A percentile compares a stretch with the other conserved stretches of the same genome.
phyloP scores from a whole-genome alignment of 371 early-diverging fungal genomes.

The Phascolomyces articulosus region DNA sequence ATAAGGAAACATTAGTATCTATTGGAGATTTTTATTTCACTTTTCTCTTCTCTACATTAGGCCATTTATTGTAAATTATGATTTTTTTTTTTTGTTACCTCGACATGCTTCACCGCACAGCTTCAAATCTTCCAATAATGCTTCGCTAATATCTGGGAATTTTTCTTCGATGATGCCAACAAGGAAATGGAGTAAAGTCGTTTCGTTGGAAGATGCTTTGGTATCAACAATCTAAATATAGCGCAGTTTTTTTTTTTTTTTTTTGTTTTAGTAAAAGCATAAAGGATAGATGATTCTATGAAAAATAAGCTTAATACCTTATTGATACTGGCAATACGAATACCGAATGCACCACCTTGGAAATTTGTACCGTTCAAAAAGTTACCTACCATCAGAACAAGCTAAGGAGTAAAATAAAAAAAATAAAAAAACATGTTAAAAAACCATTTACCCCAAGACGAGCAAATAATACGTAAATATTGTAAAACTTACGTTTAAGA shows the following conservation, averaged over 20 bases:
- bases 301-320: too few species aligned
- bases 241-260: too few species aligned
- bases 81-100: slow-evolving; percentile 49
- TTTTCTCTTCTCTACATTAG: too few species aligned
- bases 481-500: slow-evolving; percentile 51
- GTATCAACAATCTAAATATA: slow-evolving; percentile 77
- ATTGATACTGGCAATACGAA: slow-evolving; percentile 86
- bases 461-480: too few species aligned
- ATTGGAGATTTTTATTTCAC: too few species aligned
- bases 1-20: too few species aligned
- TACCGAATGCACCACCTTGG: slow-evolving; percentile 92
- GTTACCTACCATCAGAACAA: slow-evolving; percentile 89
- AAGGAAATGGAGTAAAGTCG: slow-evolving; percentile 82
- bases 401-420: slow-evolving; percentile 49
- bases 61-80: too few species aligned
- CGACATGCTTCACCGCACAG: slow-evolving; percentile 77
- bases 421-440: neutral
- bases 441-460: too few species aligned
- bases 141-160: slow-evolving; percentile 59
- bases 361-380: slow-evolving; percentile 89
- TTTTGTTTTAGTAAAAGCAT: too few species aligned
- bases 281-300: too few species aligned
- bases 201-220: slow-evolving; percentile 68
- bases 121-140: slow-evolving; percentile 69
- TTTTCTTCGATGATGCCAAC: slow-evolving; percentile 70